phyloP scores from a whole-genome alignment of 139 green algal genomes.

The Volvox reticuliferus region DNA sequence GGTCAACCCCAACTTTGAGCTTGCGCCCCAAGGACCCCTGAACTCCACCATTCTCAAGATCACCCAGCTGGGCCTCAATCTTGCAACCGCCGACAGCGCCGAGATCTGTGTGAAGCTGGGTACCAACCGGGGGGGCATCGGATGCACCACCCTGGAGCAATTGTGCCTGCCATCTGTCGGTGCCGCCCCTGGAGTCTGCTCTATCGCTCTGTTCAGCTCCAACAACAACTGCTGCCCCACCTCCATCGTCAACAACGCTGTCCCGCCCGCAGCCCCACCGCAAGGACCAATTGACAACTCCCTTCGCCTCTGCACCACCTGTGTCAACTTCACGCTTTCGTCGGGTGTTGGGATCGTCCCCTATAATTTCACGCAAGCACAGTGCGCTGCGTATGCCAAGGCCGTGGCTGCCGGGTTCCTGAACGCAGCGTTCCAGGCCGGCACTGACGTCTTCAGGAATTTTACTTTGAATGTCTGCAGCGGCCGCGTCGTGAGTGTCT shows the following conservation, averaged over 20 bases:
- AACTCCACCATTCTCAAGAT: not conserved
- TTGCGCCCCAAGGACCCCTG: not conserved
- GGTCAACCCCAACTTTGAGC: not conserved
- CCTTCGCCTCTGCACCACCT: not conserved
- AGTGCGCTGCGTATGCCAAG: not conserved
- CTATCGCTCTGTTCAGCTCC: not conserved
- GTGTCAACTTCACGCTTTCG: not conserved
- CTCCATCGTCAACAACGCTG: not conserved
- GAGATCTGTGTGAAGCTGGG: not conserved
- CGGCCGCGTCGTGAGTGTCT: not conserved
- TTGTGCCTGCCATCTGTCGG: not conserved
- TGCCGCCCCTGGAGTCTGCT: not conserved
- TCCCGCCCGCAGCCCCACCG: not conserved
- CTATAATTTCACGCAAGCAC: not conserved
- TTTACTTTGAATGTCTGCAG: not conserved
- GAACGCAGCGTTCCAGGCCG: not conserved
- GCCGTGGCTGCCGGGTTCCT: not conserved
- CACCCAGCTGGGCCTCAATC: not conserved
- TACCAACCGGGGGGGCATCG: not conserved
- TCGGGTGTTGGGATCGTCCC: not conserved
- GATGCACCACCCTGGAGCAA: constrained; percentile 11
- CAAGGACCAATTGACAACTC: not conserved
- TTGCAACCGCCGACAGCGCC: not conserved
- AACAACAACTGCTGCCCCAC: not conserved
- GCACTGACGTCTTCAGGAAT: not conserved